Evolutionary conservation across 2,329 filamentous ascomycete genomes (phyloP), one percentile per base, ranked within the genome.

Genomic region (Colletotrichum neosansevieriae): DNA sequence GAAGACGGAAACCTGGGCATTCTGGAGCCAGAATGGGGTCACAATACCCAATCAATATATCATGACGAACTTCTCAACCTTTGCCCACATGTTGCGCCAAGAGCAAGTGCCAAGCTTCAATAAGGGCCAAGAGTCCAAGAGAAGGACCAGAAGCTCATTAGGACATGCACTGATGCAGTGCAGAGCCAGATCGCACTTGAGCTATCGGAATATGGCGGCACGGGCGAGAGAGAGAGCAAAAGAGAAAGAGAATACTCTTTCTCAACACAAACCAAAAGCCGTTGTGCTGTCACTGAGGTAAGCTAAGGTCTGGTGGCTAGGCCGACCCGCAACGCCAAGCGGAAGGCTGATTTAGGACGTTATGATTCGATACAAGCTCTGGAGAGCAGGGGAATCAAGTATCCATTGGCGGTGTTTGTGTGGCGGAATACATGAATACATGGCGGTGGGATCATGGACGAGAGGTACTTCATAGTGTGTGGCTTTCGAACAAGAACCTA

Each of bases 301-400:
- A 63, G 21, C 24, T 36, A 21, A n/a, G 15, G 24, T 29, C 29
- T 7, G 29, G 4, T 29, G 7, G 15, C 17, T 21, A 36, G n/a
- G 24, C 19, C 6, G 47, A 36, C 49, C 67, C 67, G 58, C 53
- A n/a, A 10, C 6, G 59, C 67, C 64, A 60, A 68, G 63, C 19
- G 47, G 50, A 60, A 47, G 54, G 64, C 64, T 64, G 42, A 21
- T 50, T 60, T 64, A 19, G 24, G n/a, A 63, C 47, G 58, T 68
- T 64, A 64, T 60, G 58, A 64, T 70, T 70, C 58, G 67, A 47
- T 34, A 36, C 36, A 42, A 13, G 32, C 38, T 19, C 2, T 11
- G 9, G 45, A 38, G 58, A 60, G 45, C 19, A 60, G 45, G 45
- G 45, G 58, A 24, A 58, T 3, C 15, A 45, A 19, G 59, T 53